Evolutionary conservation across 495 filamentous ascomycete species (phyloP).

Genomic region (Aspergillus hancockii): DNA sequence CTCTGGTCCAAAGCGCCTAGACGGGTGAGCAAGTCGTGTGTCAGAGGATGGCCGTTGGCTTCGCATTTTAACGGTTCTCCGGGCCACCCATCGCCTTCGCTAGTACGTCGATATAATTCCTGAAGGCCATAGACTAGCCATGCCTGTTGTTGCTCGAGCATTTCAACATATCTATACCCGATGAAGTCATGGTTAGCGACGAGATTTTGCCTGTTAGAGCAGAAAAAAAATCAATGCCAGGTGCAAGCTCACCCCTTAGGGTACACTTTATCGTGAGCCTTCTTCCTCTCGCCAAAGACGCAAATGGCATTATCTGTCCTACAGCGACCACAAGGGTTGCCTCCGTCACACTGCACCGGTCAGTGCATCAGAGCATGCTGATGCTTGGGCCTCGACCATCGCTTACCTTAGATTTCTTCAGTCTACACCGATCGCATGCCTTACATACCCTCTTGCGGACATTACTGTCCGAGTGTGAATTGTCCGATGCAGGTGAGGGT

Average conservation of each 20-base stretch:
- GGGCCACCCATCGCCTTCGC: constrained; percentile 54
- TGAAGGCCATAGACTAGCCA: constrained; percentile 64
- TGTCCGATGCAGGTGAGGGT: constrained; percentile 46
- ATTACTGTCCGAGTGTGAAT: constrained; percentile 45
- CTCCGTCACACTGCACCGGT: constrained; percentile 57
- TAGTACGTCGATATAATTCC: constrained; percentile 57
- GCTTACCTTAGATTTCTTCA: constrained; percentile 67
- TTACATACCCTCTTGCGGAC: constrained; percentile 58
- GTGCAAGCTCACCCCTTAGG: constrained; percentile 58
- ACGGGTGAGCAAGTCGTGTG: constrained; percentile 63
- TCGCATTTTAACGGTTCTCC: constrained; percentile 54
- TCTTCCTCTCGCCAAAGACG: constrained; percentile 63
- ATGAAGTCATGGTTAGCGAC: constrained; percentile 11
- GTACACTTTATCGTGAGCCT: constrained; percentile 63
- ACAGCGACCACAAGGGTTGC: constrained; percentile 60
- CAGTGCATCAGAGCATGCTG: constrained; percentile 23
- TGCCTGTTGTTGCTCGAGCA: constrained; percentile 69
- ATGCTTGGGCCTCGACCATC: constrained; percentile 30
- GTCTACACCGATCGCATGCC: constrained; percentile 62
- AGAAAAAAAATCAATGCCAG: constrained; percentile 12
- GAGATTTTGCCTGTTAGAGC: not conserved
- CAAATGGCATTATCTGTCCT: constrained; percentile 61
- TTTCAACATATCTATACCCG: constrained; percentile 60
- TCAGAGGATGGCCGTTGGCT: constrained; percentile 60
- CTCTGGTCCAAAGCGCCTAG: constrained; percentile 54